Conservation (phyloP, 495 filamentous ascomycete species). For the Xylaria grammica region DNA sequence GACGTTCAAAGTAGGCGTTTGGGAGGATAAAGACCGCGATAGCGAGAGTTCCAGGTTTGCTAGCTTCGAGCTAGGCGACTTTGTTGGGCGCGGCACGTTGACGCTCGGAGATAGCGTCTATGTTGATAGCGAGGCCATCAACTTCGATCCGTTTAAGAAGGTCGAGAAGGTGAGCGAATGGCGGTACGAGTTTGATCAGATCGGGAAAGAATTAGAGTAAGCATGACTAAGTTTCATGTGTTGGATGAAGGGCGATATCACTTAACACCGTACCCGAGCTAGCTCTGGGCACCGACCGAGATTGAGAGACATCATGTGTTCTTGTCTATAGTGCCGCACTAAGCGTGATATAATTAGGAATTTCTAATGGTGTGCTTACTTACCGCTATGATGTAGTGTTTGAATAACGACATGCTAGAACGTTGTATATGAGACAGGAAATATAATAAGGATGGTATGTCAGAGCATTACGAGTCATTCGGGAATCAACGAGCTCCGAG, state of each 20-base stretch:
- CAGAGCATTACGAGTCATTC: no score
- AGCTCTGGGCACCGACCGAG: neutral
- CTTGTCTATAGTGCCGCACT: no score
- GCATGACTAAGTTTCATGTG: neutral
- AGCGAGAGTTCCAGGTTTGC: slow-evolving; percentile 14
- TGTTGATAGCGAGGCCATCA: slow-evolving; percentile 24
- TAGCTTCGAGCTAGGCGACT: slow-evolving; percentile 16
- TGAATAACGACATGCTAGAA: no score
- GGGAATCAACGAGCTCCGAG: no score
- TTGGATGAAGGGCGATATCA: no score
- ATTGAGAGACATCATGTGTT: neutral
- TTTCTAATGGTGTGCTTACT: no score
- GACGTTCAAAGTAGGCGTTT: slow-evolving; percentile 40
- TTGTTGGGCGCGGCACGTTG: slow-evolving; percentile 19
- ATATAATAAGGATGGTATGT: no score
- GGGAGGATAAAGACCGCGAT: slow-evolving; percentile 27
- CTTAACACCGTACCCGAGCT: neutral
- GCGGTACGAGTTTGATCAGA: slow-evolving; percentile 22
- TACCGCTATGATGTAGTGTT: no score
- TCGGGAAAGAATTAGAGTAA: slow-evolving; percentile 24
- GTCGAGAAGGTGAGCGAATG: slow-evolving; percentile 25
- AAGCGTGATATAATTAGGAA: no score
- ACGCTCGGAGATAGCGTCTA: slow-evolving; percentile 23
- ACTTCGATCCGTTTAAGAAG: slow-evolving; percentile 25
- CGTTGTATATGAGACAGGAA: no score